Percentiles rank a stretch among this genome's conserved stretches.
These are phyloP conservation scores for Cercospora citrullina DNA, from an alignment of 2,329 filamentous ascomycete species.

Conservation along the genomic window DNA sequence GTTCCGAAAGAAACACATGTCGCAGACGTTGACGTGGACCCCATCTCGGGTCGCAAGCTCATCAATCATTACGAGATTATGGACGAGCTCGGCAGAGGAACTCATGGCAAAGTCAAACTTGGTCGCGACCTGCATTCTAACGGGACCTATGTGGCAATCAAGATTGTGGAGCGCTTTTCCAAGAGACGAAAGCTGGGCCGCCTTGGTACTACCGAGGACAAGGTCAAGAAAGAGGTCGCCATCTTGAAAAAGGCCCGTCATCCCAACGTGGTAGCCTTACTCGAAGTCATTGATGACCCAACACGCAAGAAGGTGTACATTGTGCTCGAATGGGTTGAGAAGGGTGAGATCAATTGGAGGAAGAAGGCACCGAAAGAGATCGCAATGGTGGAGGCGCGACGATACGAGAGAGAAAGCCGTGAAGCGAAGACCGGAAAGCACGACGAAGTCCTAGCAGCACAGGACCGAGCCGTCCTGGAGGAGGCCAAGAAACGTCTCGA, in stretches of 20 bases:
- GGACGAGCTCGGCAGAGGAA: constrained; percentile 90
- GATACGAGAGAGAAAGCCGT: constrained; percentile 66
- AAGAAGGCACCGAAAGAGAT: constrained; percentile 84
- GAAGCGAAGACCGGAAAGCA: constrained; percentile 49
- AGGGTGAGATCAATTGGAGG: constrained; percentile 92
- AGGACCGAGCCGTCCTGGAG: constrained; percentile 48
- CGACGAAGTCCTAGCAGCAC: constrained; percentile 44
- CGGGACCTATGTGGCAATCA: constrained; percentile 85
- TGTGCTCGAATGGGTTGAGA: constrained; percentile 90
- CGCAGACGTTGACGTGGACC: constrained; percentile 85
- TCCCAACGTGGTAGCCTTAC: constrained; percentile 90
- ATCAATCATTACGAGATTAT: constrained; percentile 99
- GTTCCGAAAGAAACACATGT: constrained; percentile 71
- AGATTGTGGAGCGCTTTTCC: constrained; percentile 95
- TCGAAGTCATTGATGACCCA: constrained; percentile 97
- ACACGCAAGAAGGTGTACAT: constrained; percentile 98
- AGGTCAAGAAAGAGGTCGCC: constrained; percentile 93
- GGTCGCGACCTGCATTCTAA: constrained; percentile 71
- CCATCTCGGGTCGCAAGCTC: constrained; percentile 84
- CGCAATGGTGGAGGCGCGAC: constrained; percentile 75
- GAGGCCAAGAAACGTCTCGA: constrained; percentile 59
- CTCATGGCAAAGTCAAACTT: constrained; percentile 97
- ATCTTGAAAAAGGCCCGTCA: constrained; percentile 98
- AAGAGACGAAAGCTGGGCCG: constrained; percentile 88
- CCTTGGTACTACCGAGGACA: constrained; percentile 69